Evolutionary conservation across 1,139 yeast genomes (phyloP), one percentile per base, ranked within the genome.

Genomic region (Ashbya aceris): DNA sequence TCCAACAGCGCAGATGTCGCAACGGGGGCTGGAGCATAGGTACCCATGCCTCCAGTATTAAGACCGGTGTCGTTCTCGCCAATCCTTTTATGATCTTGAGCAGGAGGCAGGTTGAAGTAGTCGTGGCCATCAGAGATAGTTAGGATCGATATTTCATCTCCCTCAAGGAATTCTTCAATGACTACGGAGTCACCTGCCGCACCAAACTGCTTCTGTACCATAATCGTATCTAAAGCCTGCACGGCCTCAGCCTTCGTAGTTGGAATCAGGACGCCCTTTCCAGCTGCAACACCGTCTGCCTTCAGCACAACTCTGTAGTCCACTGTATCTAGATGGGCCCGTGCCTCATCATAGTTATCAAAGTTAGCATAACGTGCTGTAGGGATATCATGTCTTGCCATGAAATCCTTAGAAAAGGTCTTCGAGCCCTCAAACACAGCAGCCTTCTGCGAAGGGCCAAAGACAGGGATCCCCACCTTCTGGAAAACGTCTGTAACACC

Each of bases 21-120:
- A 20, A 96, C 87, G 42, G 98, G 98, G 7, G 97, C 95, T 38
- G 98, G 99, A 4, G 97, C 94, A 60, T 93, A 93, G 12, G 98
- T 95, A 49, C 99, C 99, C 99, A 93, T 93, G 50, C 99, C 99
- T 52, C 99, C 99, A 40, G 98, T 93, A 69, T 93, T 93, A 51
- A 89, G 73, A 30, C 99, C 99, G 40, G 78, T 70, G 62, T 93
- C 99, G 47, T 89, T 91, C 56, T 93, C 87, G 44, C 95, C 94
- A 54, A 83, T 75, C 65, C 98, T 81, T 70, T 93, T 93, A 67
- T 93, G 98, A 62, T 93, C 99, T 67, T 93, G 98, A 28, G 98
- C 96, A 33, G 97, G 86, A 32, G 99, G 99, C 46, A 93, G 74
- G 61, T 86, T 91, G 63, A 79, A 77, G 59, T 81, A 81, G 9